Conservation (phyloP, 805 yeast genomes). For the Saccharomycopsis sp. region DNA sequence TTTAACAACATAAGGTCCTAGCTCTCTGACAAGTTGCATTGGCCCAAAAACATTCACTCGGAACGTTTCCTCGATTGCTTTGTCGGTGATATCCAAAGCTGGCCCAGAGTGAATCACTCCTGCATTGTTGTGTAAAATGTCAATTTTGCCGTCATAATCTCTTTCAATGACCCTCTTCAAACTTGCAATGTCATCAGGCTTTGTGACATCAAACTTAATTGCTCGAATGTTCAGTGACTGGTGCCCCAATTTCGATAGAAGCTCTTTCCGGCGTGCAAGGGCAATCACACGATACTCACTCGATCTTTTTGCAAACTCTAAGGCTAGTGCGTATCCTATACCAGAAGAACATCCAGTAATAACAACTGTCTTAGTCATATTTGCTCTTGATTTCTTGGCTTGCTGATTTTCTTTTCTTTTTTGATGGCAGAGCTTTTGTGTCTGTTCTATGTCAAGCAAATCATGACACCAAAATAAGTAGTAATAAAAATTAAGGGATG, state of each 20-base stretch:
- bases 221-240: background rate
- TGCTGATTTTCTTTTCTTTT: too few relatives aligned
- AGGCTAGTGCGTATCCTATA: conserved; percentile 44
- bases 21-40: conserved; percentile 52
- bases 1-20: conserved; percentile 48
- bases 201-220: conserved; percentile 42
- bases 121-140: conserved; percentile 65
- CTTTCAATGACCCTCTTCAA: conserved; percentile 36
- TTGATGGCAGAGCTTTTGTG: too few relatives aligned
- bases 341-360: conserved; percentile 55
- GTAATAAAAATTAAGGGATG: too few relatives aligned
- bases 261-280: background rate
- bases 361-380: conserved; percentile 29
- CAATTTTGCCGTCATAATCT: conserved; percentile 43
- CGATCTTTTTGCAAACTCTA: conserved; percentile 37
- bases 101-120: conserved; percentile 72
- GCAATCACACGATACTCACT: conserved; percentile 5
- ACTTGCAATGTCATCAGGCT: conserved; percentile 37
- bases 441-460: too few relatives aligned
- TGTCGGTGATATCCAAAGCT: conserved; percentile 57
- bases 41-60: conserved; percentile 68
- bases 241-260: background rate
- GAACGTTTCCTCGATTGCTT: conserved; percentile 42
- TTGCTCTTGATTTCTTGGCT: too few relatives aligned
- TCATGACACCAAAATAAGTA: too few relatives aligned